Base-by-base conservation (phyloP, 208 protist species). In the Tritrichomonas musculus region DNA sequence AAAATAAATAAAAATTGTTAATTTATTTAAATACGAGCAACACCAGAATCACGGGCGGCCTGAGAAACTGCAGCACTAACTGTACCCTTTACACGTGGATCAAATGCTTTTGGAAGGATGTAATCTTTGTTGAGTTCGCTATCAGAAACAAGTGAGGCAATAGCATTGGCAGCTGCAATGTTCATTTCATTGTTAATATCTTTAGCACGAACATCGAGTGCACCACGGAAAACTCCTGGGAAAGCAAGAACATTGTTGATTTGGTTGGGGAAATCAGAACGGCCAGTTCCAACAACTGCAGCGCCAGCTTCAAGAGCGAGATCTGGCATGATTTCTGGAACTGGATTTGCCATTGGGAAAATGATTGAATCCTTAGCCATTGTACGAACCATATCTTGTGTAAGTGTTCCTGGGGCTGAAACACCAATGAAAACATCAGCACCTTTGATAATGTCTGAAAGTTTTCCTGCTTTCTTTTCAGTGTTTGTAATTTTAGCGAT, bases 371-470 rank as follows among this genome's bases (percentile, higher is more conserved):
- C 20, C 20, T 8, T 8, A 22, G 55, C 55, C 55, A 60, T 60
- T 60, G 55, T 22, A 8, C 20, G 8, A 60, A 60, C 55, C 55
- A 60, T 60, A 22, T 60, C 55, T 20, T 60, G 8, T 22, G 55
- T 60, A 20, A 60, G 13, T 60, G 64, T 72, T n/a, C 27, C n/a
- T 72, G 64, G 64, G n/a, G 64, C 64, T 33, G 64, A 72, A 72
- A 72, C 64, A n/a, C 64, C 64, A 72, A 72, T 72, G 64, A 72
- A 72, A n/a, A 72, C 64, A 72, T 72, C 64, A 72, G 64, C 64
- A 72, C 64, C 64, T 25, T 72, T 72, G 27, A 72, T 13, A 72
- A 72, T 25, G n/a, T 72, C 64, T 8, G 22, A 8, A n/a, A 72
- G 64, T 72, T 8, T 33, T 8, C 64, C 64, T 33, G 11, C 3